Evolutionary conservation across 768 basidiomycete species (phyloP).

Genomic region (Mycena sanguinolenta): DNA sequence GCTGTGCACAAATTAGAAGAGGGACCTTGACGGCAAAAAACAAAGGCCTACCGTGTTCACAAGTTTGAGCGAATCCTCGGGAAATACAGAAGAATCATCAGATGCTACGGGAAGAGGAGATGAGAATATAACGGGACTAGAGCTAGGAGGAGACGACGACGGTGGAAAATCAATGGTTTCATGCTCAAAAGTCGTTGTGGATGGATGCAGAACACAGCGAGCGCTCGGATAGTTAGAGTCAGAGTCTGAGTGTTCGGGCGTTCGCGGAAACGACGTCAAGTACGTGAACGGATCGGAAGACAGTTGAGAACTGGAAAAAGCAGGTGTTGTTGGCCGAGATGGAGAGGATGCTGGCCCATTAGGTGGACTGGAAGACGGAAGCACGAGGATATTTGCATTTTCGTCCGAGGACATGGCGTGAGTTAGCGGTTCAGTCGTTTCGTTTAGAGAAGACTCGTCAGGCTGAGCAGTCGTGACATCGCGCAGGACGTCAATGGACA

Average conservation of each 20-base stretch:
- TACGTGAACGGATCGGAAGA: not conserved
- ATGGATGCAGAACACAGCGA: not conserved
- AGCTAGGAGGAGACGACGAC: constrained; percentile 53
- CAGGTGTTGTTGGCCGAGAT: constrained; percentile 1
- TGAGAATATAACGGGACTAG: constrained; percentile 63
- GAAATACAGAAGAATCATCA: constrained; percentile 26
- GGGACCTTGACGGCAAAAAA: no score
- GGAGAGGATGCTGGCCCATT: constrained; percentile 9
- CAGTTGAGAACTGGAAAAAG: constrained; percentile 5
- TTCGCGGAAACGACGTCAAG: not conserved
- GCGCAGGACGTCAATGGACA: no score
- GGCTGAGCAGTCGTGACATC: not conserved
- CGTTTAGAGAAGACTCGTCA: not conserved
- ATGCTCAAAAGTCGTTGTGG: not conserved
- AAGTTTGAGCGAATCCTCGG: constrained; percentile 7
- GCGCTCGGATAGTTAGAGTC: constrained; percentile 2
- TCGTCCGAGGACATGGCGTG: not conserved
- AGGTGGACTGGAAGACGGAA: constrained; percentile 24
- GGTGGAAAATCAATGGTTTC: constrained; percentile 21
- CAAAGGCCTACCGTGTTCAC: constrained; percentile 6
- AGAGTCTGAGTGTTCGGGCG: constrained; percentile 2
- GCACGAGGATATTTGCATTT: not conserved
- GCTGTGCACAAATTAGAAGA: constrained; percentile 1
- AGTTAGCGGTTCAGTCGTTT: constrained; percentile 3
- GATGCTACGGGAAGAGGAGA: constrained; percentile 45